phyloP scores from a whole-genome alignment of 2,329 filamentous ascomycete genomes.

The Leptographium galeiforme region DNA sequence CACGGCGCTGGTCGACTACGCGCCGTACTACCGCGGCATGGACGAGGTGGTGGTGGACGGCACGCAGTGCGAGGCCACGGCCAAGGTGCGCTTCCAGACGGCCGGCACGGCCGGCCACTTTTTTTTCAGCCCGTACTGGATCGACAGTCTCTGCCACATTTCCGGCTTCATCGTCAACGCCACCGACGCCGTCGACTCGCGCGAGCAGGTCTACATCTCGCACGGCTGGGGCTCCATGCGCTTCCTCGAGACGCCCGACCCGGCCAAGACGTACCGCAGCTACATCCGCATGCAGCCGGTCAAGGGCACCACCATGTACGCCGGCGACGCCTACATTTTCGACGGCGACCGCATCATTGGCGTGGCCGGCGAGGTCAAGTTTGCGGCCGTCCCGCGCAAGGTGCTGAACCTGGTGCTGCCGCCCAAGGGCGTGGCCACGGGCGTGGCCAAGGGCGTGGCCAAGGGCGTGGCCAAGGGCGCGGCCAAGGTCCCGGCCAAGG shows the following conservation, averaged over 20 bases:
- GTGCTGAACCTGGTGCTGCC: conserved; percentile 55
- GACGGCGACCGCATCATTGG: conserved; percentile 36
- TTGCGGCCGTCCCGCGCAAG: conserved; percentile 53
- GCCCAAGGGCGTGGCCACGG: too few species aligned
- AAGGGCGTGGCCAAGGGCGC: too few species aligned
- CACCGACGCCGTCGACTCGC: conserved; percentile 40
- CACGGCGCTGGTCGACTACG: conserved; percentile 42
- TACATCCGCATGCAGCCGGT: conserved; percentile 46
- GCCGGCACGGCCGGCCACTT: conserved; percentile 26
- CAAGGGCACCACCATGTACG: conserved; percentile 35
- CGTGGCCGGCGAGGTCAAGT: conserved; percentile 43
- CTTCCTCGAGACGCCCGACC: conserved; percentile 31
- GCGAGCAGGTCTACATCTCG: conserved; percentile 43
- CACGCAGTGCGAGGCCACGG: conserved; percentile 27
- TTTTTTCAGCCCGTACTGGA: conserved; percentile 44
- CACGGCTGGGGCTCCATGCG: conserved; percentile 44
- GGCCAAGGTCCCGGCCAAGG: too few species aligned
- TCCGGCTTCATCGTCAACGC: conserved; percentile 49
- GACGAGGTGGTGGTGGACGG: conserved; percentile 43
- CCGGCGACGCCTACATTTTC: conserved; percentile 41
- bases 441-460: too few species aligned
- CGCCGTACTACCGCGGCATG: conserved; percentile 40
- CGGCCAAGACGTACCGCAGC: conserved; percentile 35
- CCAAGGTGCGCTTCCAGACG: conserved; percentile 32
- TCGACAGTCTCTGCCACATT: conserved; percentile 45